These are phyloP conservation scores for Syzygium jambos DNA, from an alignment of 345 rosid genomes.

Conservation along the genomic window DNA sequence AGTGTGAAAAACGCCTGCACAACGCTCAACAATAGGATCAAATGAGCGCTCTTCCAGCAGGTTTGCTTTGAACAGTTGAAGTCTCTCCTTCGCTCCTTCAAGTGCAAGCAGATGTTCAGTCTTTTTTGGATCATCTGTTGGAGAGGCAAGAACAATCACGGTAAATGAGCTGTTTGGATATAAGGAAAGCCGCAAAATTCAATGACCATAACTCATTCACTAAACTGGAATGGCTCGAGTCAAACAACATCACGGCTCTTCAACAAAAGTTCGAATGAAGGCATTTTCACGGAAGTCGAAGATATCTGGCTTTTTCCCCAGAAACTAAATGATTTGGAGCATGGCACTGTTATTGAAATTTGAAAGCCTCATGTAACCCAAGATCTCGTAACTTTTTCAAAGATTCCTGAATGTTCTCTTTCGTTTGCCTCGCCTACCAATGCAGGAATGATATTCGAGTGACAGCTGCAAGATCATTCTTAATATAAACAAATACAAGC, in stretches of 20 bases:
- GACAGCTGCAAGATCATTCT: neutral
- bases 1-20: constrained; percentile 74
- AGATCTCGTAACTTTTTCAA: neutral
- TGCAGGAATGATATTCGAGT: neutral
- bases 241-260: neutral
- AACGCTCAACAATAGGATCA: constrained; percentile 55
- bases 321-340: neutral
- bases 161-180: neutral
- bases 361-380: neutral
- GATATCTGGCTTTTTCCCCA: neutral
- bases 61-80: constrained; percentile 59
- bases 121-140: constrained; percentile 61
- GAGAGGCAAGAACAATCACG: neutral
- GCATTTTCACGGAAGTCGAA: too few relatives aligned
- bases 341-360: neutral
- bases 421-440: neutral
- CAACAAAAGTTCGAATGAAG: neutral
- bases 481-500: neutral
- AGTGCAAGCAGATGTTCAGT: constrained; percentile 47
- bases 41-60: constrained; percentile 68
- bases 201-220: neutral
- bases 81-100: constrained; percentile 73
- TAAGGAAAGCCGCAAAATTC: neutral
- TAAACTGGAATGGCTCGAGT: neutral
- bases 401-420: neutral